A percentile compares a stretch with the other conserved stretches of the same genome.
phyloP scores from a whole-genome alignment of 352 stramenopile species.

The Globisporangium uncinulatum region DNA sequence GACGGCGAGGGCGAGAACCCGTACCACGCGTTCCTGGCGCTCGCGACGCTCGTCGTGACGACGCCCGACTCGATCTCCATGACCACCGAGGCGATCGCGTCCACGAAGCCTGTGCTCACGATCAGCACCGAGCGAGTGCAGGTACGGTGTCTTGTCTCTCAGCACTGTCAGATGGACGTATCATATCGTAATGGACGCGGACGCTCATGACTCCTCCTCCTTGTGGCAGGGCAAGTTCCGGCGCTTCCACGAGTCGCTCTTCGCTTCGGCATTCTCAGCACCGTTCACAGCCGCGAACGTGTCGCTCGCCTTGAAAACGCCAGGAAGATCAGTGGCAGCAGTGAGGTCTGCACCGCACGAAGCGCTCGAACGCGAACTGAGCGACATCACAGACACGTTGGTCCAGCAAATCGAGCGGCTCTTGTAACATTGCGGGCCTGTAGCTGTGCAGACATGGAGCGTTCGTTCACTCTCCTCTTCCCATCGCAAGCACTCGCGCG shows the following conservation, averaged over 20 bases:
- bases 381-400: constrained; percentile 19
- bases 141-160: constrained; percentile 15
- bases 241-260: constrained; percentile 41
- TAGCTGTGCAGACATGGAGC: too few species aligned
- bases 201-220: background rate
- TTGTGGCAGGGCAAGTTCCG: constrained; percentile 45
- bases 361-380: constrained; percentile 37
- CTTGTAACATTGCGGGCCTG: too few species aligned
- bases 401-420: constrained; percentile 1
- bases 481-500: too few species aligned
- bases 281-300: constrained; percentile 21
- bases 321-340: background rate
- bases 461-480: too few species aligned
- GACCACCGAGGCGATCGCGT: constrained; percentile 67
- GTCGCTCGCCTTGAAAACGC: background rate
- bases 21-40: constrained; percentile 50
- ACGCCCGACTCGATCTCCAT: constrained; percentile 81
- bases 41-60: constrained; percentile 48
- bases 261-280: constrained; percentile 20
- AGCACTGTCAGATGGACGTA: background rate
- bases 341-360: background rate
- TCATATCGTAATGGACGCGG: background rate
- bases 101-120: constrained; percentile 45
- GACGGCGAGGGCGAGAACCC: constrained; percentile 52
- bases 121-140: constrained; percentile 38